Evolutionary conservation across 2,329 filamentous ascomycete species (phyloP).

Genomic region (Botryotinia narcissicola): DNA sequence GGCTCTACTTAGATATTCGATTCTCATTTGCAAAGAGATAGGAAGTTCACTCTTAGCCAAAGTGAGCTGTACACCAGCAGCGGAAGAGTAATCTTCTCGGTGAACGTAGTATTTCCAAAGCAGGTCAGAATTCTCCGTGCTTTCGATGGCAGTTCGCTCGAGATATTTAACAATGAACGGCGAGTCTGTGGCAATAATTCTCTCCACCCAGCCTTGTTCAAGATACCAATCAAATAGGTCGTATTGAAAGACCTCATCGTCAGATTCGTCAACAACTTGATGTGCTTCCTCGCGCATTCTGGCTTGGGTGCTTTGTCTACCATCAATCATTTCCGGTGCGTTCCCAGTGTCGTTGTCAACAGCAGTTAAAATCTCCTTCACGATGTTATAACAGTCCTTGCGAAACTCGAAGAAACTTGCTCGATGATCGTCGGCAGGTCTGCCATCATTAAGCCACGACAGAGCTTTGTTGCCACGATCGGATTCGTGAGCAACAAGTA

Average conservation of each 20-base stretch:
- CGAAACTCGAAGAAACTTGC: constrained; percentile 59
- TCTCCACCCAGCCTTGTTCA: constrained; percentile 76
- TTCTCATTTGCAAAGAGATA: constrained; percentile 78
- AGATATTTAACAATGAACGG: constrained; percentile 85
- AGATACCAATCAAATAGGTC: constrained; percentile 99
- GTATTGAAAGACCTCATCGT: constrained; percentile 92
- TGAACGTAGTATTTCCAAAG: constrained; percentile 92
- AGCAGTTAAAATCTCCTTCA: constrained; percentile 75
- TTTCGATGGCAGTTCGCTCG: constrained; percentile 67
- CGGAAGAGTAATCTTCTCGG: constrained; percentile 78
- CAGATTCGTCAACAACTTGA: constrained; percentile 79
- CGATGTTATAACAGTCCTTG: constrained; percentile 79
- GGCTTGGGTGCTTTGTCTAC: constrained; percentile 69
- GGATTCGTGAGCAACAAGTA: constrained; percentile 77
- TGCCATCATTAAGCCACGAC: constrained; percentile 82
- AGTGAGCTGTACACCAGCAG: constrained; percentile 79
- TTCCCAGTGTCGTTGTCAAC: constrained; percentile 69
- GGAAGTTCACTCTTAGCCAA: constrained; percentile 80
- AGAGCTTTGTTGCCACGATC: constrained; percentile 85
- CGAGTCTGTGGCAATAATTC: constrained; percentile 80
- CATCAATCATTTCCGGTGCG: constrained; percentile 74
- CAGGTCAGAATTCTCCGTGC: constrained; percentile 79
- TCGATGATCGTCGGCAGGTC: constrained; percentile 68
- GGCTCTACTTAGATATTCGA: constrained; percentile 85
- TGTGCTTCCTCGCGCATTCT: constrained; percentile 87